phyloP scores from a whole-genome alignment of 1,284 basidiomycete species.

The Cutaneotrichosporon cutaneum region DNA sequence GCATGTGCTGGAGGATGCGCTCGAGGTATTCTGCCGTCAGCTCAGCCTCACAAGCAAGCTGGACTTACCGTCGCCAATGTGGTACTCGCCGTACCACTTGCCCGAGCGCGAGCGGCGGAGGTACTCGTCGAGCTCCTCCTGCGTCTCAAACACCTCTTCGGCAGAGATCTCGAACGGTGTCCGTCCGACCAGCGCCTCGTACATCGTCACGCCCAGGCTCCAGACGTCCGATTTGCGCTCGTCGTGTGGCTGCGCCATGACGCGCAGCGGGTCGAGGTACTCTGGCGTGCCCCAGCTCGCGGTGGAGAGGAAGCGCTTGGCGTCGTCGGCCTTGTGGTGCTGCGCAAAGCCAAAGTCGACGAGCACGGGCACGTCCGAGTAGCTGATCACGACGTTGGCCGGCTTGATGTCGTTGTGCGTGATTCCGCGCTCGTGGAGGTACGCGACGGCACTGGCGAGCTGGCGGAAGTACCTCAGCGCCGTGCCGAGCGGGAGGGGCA shows the following conservation, averaged over 20 bases:
- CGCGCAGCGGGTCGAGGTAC: conserved; percentile 86
- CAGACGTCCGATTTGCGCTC: conserved; percentile 89
- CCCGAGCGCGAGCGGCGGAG: conserved; percentile 76
- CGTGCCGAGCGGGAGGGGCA: conserved; percentile 72
- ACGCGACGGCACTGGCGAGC: conserved; percentile 81
- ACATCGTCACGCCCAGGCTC: conserved; percentile 85
- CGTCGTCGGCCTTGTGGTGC: conserved; percentile 34
- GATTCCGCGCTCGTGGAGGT: conserved; percentile 79
- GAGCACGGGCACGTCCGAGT: conserved; percentile 71
- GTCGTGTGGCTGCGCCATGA: conserved; percentile 79
- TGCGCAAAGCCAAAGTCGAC: conserved; percentile 93
- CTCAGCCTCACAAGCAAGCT: not conserved
- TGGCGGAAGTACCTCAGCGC: conserved; percentile 81
- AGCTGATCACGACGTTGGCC: conserved; percentile 79
- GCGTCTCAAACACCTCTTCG: conserved; percentile 74
- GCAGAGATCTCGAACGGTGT: conserved; percentile 86
- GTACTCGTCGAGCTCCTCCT: conserved; percentile 75
- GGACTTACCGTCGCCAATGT: conserved; percentile 61
- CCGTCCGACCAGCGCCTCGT: conserved; percentile 83
- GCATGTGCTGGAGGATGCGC: conserved; percentile 45
- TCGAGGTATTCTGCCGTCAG: conserved; percentile 35
- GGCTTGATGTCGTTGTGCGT: conserved; percentile 97
- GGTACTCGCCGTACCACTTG: conserved; percentile 75
- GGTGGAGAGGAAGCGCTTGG: conserved; percentile 73
- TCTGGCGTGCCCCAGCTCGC: conserved; percentile 87